Conservation (phyloP, 1,284 basidiomycete genomes). For the Apiotrichum mycotoxinovorans region DNA sequence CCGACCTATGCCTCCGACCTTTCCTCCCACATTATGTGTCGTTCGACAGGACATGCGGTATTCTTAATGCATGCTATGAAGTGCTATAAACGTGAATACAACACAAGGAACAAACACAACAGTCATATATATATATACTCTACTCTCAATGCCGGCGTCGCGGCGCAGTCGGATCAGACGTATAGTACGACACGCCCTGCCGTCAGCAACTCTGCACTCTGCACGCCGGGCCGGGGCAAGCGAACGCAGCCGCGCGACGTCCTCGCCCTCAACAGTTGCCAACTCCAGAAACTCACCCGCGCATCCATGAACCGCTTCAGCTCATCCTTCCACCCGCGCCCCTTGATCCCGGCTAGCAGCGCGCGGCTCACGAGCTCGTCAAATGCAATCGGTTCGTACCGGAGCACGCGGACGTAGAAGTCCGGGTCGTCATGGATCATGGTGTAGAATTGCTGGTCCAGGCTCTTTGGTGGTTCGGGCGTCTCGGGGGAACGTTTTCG, state of each 20-base stretch:
- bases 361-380: conserved; percentile 42
- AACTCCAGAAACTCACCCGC: conserved; percentile 44
- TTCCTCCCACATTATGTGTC: too few relatives aligned
- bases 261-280: too few relatives aligned
- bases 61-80: too few relatives aligned
- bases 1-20: too few relatives aligned
- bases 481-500: background rate
- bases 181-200: conserved; percentile 43
- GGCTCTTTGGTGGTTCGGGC: conserved; percentile 32
- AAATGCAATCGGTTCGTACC: conserved; percentile 48
- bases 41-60: too few relatives aligned
- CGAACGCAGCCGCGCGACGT: too few relatives aligned
- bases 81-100: too few relatives aligned
- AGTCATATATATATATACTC: background rate
- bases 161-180: conserved; percentile 37
- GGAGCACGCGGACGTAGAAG: conserved; percentile 38
- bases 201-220: conserved; percentile 4
- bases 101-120: too few relatives aligned
- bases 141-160: conserved; percentile 26
- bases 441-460: conserved; percentile 28
- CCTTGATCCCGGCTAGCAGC: conserved; percentile 30
- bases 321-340: conserved; percentile 35
- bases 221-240: too few relatives aligned
- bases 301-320: conserved; percentile 43
- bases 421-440: conserved; percentile 34